Evolutionary conservation across 2,329 filamentous ascomycete species (phyloP).

Genomic region (Colletotrichum incanum): DNA sequence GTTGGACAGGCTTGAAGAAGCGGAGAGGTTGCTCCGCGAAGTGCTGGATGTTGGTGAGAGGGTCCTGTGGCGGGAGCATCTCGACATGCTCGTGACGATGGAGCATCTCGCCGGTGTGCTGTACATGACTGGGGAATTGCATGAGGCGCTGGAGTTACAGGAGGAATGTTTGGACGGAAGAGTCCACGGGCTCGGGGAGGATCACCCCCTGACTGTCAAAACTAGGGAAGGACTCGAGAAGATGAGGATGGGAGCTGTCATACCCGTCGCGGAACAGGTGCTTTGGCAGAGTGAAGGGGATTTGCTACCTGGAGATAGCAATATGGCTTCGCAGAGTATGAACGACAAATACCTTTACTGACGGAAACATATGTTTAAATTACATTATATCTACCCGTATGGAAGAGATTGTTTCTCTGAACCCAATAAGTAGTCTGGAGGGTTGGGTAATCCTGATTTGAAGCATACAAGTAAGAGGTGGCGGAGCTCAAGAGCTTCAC

Average conservation of each 20-base stretch:
- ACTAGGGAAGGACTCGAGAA: not conserved
- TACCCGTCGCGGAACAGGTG: conserved; percentile 2
- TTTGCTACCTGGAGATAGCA: conserved; percentile 1
- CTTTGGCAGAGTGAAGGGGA: conserved; percentile 11
- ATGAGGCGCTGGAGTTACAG: not conserved
- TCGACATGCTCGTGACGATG: conserved; percentile 19
- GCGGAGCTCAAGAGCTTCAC: not conserved
- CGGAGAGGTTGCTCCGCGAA: conserved; percentile 49
- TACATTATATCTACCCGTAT: not conserved
- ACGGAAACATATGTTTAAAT: not conserved
- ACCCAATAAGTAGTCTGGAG: not conserved
- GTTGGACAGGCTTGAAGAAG: conserved; percentile 53
- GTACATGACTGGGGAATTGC: not conserved
- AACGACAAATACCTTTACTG: conserved; percentile 22
- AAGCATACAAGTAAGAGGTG: not conserved
- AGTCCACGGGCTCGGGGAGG: not conserved
- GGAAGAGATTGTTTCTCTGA: too few species aligned
- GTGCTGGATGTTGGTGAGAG: conserved; percentile 44
- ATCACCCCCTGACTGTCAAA: not conserved
- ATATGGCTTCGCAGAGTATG: not conserved
- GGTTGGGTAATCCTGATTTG: not conserved
- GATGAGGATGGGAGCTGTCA: not conserved
- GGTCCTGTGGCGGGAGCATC: conserved; percentile 16
- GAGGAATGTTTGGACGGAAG: not conserved
- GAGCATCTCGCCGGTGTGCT: conserved; percentile 16